Percentiles rank a stretch among this genome's conserved stretches.
phyloP scores from a whole-genome alignment of 352 stramenopile genomes.

The Globisporangium echinulatum region DNA sequence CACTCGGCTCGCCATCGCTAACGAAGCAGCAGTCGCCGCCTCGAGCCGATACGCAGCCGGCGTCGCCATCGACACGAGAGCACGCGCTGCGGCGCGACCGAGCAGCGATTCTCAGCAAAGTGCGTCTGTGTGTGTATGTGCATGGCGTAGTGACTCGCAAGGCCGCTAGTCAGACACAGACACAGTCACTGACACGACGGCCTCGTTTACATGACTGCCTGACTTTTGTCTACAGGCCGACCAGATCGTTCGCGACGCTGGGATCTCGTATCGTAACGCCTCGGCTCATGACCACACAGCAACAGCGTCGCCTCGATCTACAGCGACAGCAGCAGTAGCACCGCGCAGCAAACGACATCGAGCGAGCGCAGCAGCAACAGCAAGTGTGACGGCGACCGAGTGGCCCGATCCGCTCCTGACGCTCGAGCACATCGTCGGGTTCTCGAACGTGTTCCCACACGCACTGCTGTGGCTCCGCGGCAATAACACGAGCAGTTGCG shows the following conservation, averaged over 20 bases:
- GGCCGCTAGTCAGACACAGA: background rate
- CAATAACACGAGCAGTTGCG: slow-evolving; percentile 22
- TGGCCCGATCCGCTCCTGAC: slow-evolving; percentile 65
- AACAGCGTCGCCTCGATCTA: background rate
- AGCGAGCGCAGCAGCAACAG: slow-evolving; percentile 7
- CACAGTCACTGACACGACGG: background rate
- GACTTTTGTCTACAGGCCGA: slow-evolving; percentile 21
- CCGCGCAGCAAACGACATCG: background rate
- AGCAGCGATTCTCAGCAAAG: slow-evolving; percentile 28
- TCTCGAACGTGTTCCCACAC: slow-evolving; percentile 41
- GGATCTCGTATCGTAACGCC: slow-evolving; percentile 12
- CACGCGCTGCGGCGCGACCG: slow-evolving; percentile 28
- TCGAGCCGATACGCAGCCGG: slow-evolving; percentile 1
- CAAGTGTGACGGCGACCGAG: slow-evolving; percentile 30
- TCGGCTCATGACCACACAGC: background rate
- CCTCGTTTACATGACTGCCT: background rate
- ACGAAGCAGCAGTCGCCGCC: background rate
- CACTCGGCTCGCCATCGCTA: background rate
- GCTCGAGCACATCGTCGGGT: slow-evolving; percentile 51
- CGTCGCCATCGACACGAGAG: slow-evolving; percentile 15
- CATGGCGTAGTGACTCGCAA: background rate
- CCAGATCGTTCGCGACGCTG: slow-evolving; percentile 37
- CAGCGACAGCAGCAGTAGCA: background rate
- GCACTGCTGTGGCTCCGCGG: slow-evolving; percentile 46
- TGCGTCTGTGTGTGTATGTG: background rate